Evolutionary conservation across 495 filamentous ascomycete species (phyloP), one percentile per base, ranked within the genome.

Genomic region (Xanthoparmelia taractica): DNA sequence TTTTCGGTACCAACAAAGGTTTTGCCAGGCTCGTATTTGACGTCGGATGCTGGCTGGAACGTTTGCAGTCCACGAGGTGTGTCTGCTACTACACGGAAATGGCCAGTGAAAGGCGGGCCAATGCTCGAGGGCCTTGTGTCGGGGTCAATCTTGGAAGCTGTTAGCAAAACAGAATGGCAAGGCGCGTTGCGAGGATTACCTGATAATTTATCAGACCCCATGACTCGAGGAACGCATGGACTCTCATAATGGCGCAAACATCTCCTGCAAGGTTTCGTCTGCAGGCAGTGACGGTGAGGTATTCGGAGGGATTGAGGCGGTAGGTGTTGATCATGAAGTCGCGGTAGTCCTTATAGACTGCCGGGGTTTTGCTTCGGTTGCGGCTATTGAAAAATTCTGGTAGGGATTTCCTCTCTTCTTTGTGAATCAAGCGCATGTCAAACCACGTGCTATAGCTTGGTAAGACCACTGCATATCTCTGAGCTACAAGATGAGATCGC

Each of bases 251-350:
- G 18, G 95, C 94, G 74, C 94, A 97, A 59, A 98, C 94, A 76
- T 98, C 94, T 64, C 94, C 94, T 11, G 95, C 92, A 66, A 98
- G 80, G 73, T 98, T 98, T 60, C 94, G 85, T 65, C 94, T 80
- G 72, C 94, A 98, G n/a, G 94, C 94, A 13, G 94, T 98, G 60
- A 98, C 91, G 20, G 95, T 98, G 47, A 98, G 80, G 71, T 98
- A 98, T 74, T 98, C 94, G 33, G 90, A 82, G 4, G 94, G 94
- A 72, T 97, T 97, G 57, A 98, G 76, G 27, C 94, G 85, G 75
- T 98, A 98, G 23, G 94, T 96, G 73, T 97, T 97, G 74, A 98
- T 93, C 94, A 98, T 98, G 75, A 98, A 98, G 70, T 97, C 93
- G 64, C 94, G 86, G 74, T 97, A 97, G 71, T 98, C 94, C 75